A percentile compares a stretch with the other conserved stretches of the same genome.
phyloP scores from a whole-genome alignment of 495 filamentous ascomycete species.

The Chlorociboria aeruginascens region DNA sequence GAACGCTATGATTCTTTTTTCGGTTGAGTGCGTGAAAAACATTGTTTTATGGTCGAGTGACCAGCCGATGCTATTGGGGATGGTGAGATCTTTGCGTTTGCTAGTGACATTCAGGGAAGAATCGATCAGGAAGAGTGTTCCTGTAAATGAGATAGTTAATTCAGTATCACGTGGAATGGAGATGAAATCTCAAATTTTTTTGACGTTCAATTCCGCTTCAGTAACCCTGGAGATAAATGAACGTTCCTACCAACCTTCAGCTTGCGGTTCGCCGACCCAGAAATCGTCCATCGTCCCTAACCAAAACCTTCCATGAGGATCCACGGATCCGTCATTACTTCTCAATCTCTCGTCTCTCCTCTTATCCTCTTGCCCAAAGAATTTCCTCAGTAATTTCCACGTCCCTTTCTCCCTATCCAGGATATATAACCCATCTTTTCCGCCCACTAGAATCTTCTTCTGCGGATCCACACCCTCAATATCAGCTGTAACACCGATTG shows the following conservation, averaged over 20 bases:
- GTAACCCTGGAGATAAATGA: background rate
- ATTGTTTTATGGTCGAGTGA: constrained; percentile 57
- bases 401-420: constrained; percentile 55
- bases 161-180: background rate
- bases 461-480: constrained; percentile 54
- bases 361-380: constrained; percentile 36
- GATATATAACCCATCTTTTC: constrained; percentile 70
- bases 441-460: constrained; percentile 60
- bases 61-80: constrained; percentile 81
- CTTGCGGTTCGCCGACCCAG: constrained; percentile 33
- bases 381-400: constrained; percentile 46
- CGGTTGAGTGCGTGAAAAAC: constrained; percentile 74
- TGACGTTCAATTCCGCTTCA: background rate
- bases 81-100: constrained; percentile 39
- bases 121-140: constrained; percentile 17
- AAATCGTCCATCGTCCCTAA: constrained; percentile 82
- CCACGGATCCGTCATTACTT: constrained; percentile 73
- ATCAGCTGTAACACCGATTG: constrained; percentile 71
- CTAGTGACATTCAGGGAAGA: constrained; percentile 17
- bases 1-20: constrained; percentile 58
- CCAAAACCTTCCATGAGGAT: constrained; percentile 78
- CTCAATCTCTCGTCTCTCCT: constrained; percentile 33
- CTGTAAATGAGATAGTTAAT: constrained; percentile 2
- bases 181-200: background rate
- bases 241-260: constrained; percentile 35